phyloP scores from a whole-genome alignment of 495 filamentous ascomycete genomes.

The Usnea hakonensis region DNA sequence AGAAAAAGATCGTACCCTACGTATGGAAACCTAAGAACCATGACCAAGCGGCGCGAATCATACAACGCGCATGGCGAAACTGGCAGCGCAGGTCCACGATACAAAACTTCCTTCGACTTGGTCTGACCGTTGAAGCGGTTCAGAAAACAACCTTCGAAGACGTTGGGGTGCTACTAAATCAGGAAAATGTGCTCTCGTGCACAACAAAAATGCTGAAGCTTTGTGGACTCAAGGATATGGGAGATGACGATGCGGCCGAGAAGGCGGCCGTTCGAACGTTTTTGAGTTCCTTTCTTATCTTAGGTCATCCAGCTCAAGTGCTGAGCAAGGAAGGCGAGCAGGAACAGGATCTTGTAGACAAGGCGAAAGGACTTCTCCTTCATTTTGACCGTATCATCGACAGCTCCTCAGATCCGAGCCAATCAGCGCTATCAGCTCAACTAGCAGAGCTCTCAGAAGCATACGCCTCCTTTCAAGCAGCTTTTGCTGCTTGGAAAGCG shows the following conservation, averaged over 20 bases:
- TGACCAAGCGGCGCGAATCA: constrained; percentile 59
- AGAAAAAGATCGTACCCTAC: constrained; percentile 42
- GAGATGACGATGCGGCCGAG: constrained; percentile 58
- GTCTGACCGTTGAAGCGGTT: constrained; percentile 66
- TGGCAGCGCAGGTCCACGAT: constrained; percentile 52
- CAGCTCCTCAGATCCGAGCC: constrained; percentile 42
- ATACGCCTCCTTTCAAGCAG: constrained; percentile 78
- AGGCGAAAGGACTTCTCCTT: constrained; percentile 76
- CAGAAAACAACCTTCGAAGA: constrained; percentile 73
- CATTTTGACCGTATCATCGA: constrained; percentile 72
- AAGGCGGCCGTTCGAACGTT: constrained; percentile 82
- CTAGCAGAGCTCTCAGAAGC: constrained; percentile 56
- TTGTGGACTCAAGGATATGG: constrained; percentile 66
- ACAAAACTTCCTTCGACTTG: constrained; percentile 57
- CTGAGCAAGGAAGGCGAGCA: constrained; percentile 76
- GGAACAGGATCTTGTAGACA: constrained; percentile 83
- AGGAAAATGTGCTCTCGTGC: constrained; percentile 59
- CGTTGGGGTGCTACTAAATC: constrained; percentile 66
- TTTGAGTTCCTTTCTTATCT: constrained; percentile 83
- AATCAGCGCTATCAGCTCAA: constrained; percentile 51
- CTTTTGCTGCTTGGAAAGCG: constrained; percentile 92
- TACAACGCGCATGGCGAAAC: constrained; percentile 73
- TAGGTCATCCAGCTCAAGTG: constrained; percentile 86
- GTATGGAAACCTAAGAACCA: constrained; percentile 44
- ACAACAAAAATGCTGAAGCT: constrained; percentile 68